phyloP scores from a whole-genome alignment of 2,329 filamentous ascomycete species.

The Amauroascus verrucosus region DNA sequence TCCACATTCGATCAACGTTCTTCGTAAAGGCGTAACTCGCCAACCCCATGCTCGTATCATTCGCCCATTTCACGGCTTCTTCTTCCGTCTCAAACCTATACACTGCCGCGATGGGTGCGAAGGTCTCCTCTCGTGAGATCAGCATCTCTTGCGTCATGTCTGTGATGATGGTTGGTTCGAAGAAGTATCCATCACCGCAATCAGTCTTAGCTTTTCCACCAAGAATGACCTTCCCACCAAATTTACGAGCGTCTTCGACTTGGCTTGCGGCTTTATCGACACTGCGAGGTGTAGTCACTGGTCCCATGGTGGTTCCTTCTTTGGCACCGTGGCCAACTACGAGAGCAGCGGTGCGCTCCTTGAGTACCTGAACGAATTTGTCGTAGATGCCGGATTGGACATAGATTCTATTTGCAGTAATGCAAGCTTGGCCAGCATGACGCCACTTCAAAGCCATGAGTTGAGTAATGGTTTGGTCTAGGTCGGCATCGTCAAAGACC shows the following conservation, averaged over 20 bases:
- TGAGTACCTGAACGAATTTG: constrained; percentile 46
- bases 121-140: constrained; percentile 51
- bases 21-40: constrained; percentile 61
- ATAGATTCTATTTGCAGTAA: constrained; percentile 30
- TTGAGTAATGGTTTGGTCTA: constrained; percentile 26
- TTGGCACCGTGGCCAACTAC: constrained; percentile 52
- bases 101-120: constrained; percentile 54
- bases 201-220: constrained; percentile 44
- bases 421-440: constrained; percentile 30
- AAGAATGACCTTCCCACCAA: constrained; percentile 54
- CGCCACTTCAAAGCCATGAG: constrained; percentile 28
- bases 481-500: constrained; percentile 34
- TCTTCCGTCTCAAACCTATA: constrained; percentile 58
- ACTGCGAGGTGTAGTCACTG: constrained; percentile 48
- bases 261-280: constrained; percentile 48
- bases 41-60: constrained; percentile 54
- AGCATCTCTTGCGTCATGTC: constrained; percentile 50
- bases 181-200: constrained; percentile 57
- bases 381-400: constrained; percentile 34
- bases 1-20: constrained; percentile 55
- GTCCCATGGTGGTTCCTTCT: constrained; percentile 49
- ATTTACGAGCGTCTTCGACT: constrained; percentile 53
- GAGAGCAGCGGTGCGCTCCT: constrained; percentile 42
- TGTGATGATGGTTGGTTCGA: constrained; percentile 56
- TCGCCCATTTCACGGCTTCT: constrained; percentile 50